Conservation (phyloP, 225 moss, liverwort and hornwort species). For the Asterella californica region DNA sequence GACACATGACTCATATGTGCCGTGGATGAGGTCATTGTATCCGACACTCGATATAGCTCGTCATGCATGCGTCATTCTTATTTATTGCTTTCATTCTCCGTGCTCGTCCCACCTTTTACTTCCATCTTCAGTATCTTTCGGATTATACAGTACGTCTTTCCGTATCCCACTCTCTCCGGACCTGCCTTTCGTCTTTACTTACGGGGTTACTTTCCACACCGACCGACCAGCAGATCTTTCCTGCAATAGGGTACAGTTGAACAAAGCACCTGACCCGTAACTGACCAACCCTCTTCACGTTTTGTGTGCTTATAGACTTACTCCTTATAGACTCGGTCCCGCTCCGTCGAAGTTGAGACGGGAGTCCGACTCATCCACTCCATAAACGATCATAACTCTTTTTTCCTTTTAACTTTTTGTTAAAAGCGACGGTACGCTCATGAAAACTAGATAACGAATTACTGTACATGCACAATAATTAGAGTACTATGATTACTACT, state of each 20-base stretch:
- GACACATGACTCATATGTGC: slow-evolving; percentile 16
- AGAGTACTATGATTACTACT: too few relatives aligned
- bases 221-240: neutral
- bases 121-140: neutral
- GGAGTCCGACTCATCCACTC: too few relatives aligned
- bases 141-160: neutral
- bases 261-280: neutral
- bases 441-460: too few relatives aligned
- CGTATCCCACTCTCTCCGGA: neutral
- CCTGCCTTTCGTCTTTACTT: neutral
- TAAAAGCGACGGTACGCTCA: too few relatives aligned
- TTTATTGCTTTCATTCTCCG: slow-evolving; percentile 1
- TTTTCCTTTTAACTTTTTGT: too few relatives aligned
- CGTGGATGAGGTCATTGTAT: slow-evolving; percentile 16
- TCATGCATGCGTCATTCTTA: slow-evolving; percentile 14
- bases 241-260: neutral
- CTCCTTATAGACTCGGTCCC: too few relatives aligned
- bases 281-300: neutral
- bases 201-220: neutral
- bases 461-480: too few relatives aligned
- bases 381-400: too few relatives aligned
- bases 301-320: neutral
- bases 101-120: neutral
- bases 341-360: too few relatives aligned
- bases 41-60: slow-evolving; percentile 17